A percentile compares a stretch with the other conserved stretches of the same genome.
These are phyloP conservation scores for Verticillium nubilum DNA, from an alignment of 2,329 filamentous ascomycete species.

Conservation along the genomic window DNA sequence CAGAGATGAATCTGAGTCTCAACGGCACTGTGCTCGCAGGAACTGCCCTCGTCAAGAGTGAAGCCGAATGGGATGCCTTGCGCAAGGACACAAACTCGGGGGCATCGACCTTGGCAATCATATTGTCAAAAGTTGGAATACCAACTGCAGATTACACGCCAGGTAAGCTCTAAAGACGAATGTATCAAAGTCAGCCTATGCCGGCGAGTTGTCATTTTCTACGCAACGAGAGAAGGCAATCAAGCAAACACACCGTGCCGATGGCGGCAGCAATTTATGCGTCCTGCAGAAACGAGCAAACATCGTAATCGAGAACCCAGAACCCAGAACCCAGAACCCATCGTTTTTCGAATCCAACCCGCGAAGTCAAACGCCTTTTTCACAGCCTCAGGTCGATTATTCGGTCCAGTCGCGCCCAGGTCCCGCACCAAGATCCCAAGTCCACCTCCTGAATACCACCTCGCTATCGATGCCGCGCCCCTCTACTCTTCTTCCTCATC, in stretches of 20 bases:
- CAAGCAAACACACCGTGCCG: not conserved
- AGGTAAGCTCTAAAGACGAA: not conserved
- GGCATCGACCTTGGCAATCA: slow-evolving; percentile 20
- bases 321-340: no score
- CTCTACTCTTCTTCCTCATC: not conserved
- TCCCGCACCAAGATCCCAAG: no score
- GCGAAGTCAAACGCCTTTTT: no score
- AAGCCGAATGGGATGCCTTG: slow-evolving; percentile 52
- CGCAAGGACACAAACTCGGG: slow-evolving; percentile 22
- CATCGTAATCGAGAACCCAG: no score
- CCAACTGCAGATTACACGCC: not conserved
- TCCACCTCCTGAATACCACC: not conserved
- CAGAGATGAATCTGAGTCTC: slow-evolving; percentile 40
- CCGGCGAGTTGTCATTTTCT: not conserved
- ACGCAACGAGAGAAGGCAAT: not conserved
- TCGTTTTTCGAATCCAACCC: no score
- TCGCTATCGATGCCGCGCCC: not conserved
- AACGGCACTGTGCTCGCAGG: slow-evolving; percentile 62
- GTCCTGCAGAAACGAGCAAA: not conserved
- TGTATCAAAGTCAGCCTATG: not conserved
- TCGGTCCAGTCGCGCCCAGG: no score
- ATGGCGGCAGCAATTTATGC: not conserved
- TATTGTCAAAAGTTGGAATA: slow-evolving; percentile 35
- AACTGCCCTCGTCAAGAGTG: slow-evolving; percentile 56
- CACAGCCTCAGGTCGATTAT: no score